A percentile compares a stretch with the other conserved stretches of the same genome.
Conservation (phyloP, 306 rosid genomes). For the Vigna unguiculata region DNA sequence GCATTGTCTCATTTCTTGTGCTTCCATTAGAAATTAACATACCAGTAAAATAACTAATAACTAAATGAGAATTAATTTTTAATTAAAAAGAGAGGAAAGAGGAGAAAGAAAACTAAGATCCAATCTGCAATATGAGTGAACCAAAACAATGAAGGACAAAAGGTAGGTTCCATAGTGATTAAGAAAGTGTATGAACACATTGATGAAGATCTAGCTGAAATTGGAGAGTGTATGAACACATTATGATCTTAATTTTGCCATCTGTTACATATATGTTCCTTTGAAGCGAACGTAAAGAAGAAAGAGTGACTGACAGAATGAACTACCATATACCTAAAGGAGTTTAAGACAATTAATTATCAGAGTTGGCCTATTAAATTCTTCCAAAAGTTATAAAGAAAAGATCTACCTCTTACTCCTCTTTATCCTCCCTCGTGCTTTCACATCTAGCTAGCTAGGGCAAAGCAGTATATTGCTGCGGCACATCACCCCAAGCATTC, state of each 20-base stretch:
- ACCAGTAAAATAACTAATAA: neutral
- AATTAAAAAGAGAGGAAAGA: neutral
- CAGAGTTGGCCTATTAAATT: constrained; percentile 42
- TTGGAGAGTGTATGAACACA: constrained; percentile 37
- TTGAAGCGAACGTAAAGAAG: constrained; percentile 40
- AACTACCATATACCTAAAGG: constrained; percentile 54
- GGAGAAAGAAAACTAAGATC: neutral
- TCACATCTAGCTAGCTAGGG: constrained; percentile 65
- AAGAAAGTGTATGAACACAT: constrained; percentile 37
- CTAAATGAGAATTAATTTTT: neutral
- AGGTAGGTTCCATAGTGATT: neutral
- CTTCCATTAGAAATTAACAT: neutral
- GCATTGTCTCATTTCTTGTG: neutral
- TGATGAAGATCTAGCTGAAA: constrained; percentile 37
- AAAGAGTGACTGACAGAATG: constrained; percentile 21
- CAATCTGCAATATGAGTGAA: neutral
- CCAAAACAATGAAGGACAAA: constrained; percentile 13
- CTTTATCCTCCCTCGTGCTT: constrained; percentile 18
- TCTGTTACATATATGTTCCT: constrained; percentile 50
- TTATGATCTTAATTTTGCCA: constrained; percentile 42
- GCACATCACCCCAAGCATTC: constrained; percentile 81
- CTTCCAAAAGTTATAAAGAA: constrained; percentile 34
- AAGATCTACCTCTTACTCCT: constrained; percentile 43
- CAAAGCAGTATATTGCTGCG: constrained; percentile 76
- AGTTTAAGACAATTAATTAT: constrained; percentile 39